A percentile compares a stretch with the other conserved stretches of the same genome.
Conservation (phyloP, 495 filamentous ascomycete genomes). For the Penicillium nucicola region DNA sequence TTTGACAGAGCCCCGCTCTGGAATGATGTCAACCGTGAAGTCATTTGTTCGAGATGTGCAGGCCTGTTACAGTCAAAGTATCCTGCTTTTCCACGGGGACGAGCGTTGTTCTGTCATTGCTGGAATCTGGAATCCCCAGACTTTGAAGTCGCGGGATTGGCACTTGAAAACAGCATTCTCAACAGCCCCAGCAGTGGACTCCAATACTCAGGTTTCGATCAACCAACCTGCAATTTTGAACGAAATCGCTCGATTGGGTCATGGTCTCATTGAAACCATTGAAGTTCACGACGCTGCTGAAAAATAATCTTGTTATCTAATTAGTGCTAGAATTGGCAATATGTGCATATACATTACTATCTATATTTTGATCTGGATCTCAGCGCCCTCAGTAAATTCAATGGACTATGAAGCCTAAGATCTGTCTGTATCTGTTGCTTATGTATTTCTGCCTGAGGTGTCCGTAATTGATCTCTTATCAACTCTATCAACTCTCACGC, state of each 20-base stretch:
- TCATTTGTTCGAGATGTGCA: constrained; percentile 59
- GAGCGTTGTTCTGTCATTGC: constrained; percentile 58
- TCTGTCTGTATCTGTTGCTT: no score
- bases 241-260: constrained; percentile 65
- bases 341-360: not conserved
- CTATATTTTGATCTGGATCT: not conserved
- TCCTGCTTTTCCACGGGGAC: constrained; percentile 72
- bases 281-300: constrained; percentile 15
- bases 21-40: constrained; percentile 40
- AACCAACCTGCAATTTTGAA: constrained; percentile 72
- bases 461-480: not conserved
- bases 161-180: constrained; percentile 68
- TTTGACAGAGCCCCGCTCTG: constrained; percentile 33
- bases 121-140: constrained; percentile 78
- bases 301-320: not conserved
- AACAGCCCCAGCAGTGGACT: constrained; percentile 50
- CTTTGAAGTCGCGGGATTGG: constrained; percentile 50
- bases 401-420: not conserved
- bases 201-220: constrained; percentile 48
- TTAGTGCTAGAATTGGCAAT: constrained; percentile 5
- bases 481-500: not conserved
- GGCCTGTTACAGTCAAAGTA: constrained; percentile 54
- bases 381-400: no score
- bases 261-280: constrained; percentile 40
- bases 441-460: constrained; percentile 4